A percentile compares a stretch with the other conserved stretches of the same genome.
phyloP scores from a whole-genome alignment of 2,329 filamentous ascomycete genomes.

The Rutstroemia sp. region DNA sequence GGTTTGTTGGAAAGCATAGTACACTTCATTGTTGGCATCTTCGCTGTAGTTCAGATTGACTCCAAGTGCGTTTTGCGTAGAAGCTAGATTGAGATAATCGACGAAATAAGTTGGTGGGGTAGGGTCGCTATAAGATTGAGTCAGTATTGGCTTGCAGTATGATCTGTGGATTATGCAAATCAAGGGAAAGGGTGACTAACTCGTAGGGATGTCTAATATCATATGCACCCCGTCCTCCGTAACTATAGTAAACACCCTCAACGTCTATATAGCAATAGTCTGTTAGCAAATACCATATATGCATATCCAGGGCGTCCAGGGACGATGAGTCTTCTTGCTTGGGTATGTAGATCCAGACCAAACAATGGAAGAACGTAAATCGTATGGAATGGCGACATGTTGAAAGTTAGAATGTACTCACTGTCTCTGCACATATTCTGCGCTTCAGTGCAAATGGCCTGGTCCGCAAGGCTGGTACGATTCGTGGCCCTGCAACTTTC shows the following conservation, averaged over 20 bases:
- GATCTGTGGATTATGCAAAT: neutral
- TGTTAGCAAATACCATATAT: no score
- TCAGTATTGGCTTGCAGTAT: neutral
- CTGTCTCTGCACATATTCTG: slow-evolving; percentile 48
- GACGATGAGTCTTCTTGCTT: no score
- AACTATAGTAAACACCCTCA: slow-evolving; percentile 32
- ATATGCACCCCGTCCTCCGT: slow-evolving; percentile 38
- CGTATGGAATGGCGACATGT: no score
- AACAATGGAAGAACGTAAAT: no score
- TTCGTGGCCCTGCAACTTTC: slow-evolving; percentile 41
- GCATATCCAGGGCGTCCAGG: no score
- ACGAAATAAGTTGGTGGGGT: slow-evolving; percentile 41
- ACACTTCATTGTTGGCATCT: slow-evolving; percentile 33
- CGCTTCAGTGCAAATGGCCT: slow-evolving; percentile 43
- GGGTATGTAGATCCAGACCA: no score
- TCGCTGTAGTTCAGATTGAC: slow-evolving; percentile 9
- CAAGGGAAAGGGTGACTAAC: neutral
- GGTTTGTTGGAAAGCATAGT: slow-evolving; percentile 37
- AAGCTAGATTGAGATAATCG: slow-evolving; percentile 29
- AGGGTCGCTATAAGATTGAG: slow-evolving; percentile 33
- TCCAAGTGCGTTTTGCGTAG: slow-evolving; percentile 7
- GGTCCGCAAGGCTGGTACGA: slow-evolving; percentile 29
- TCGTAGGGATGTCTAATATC: slow-evolving; percentile 43
- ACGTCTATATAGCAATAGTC: slow-evolving; percentile 27
- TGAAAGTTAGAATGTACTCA: neutral